Evolutionary conservation across 2,329 filamentous ascomycete species (phyloP).

Genomic region (Fusarium mangiferae): DNA sequence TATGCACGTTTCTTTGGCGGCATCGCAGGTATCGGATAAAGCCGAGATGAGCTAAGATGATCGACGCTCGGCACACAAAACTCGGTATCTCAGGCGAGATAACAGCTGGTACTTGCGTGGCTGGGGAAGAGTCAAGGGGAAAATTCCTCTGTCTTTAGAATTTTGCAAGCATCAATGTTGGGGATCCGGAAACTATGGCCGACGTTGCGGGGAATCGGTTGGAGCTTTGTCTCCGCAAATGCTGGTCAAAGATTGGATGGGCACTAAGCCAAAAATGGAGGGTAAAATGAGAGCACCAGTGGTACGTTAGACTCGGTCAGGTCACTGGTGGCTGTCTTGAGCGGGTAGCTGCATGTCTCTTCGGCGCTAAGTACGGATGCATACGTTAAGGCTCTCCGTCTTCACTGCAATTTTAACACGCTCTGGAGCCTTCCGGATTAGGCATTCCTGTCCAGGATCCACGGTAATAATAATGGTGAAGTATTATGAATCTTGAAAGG

Average conservation of each 20-base stretch:
- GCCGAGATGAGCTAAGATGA: not conserved
- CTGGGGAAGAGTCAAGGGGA: not conserved
- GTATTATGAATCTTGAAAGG: too few species aligned
- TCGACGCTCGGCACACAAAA: not conserved
- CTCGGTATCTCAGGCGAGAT: not conserved
- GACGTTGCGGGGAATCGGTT: constrained; percentile 1
- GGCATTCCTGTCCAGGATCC: too few species aligned
- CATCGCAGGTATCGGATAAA: constrained; percentile 20
- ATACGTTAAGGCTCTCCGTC: too few species aligned
- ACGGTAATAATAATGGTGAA: too few species aligned
- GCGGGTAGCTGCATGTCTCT: too few species aligned
- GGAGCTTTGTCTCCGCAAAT: not conserved
- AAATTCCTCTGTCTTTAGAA: not conserved
- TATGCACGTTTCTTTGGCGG: constrained; percentile 42
- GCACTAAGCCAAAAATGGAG: not conserved
- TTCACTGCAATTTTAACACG: not conserved
- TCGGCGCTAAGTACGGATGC: too few species aligned
- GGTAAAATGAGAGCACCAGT: constrained; percentile 14
- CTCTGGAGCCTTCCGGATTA: too few species aligned
- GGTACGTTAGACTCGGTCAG: too few species aligned
- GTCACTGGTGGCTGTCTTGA: too few species aligned
- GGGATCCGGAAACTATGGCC: not conserved
- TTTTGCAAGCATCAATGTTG: constrained; percentile 11
- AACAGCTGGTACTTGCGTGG: not conserved
- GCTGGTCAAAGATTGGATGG: too few species aligned